Percentiles rank a stretch among this genome's conserved stretches.
phyloP scores from a whole-genome alignment of 306 rosid species.

The Leucaena leucocephala region DNA sequence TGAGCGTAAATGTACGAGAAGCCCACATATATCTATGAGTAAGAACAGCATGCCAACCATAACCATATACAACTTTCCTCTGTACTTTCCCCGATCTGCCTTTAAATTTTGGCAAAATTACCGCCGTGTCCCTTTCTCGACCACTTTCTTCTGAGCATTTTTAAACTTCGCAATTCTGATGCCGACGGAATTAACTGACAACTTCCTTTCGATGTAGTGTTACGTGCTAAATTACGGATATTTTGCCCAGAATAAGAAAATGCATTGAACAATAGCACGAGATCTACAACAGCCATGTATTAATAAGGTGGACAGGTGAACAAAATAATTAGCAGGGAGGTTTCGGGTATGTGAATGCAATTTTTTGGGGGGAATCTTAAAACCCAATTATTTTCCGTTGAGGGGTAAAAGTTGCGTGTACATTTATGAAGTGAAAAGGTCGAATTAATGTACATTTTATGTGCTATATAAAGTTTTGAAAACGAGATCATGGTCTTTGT shows the following conservation, averaged over 20 bases:
- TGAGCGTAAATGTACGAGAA: slow-evolving; percentile 45
- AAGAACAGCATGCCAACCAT: slow-evolving; percentile 39
- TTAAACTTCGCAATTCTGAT: not conserved
- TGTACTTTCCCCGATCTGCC: not conserved
- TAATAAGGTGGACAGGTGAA: not conserved
- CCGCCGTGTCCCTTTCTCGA: not conserved
- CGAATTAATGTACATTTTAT: not conserved
- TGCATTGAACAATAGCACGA: not conserved
- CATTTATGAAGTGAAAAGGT: not conserved
- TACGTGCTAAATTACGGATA: not conserved
- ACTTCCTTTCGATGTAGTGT: not conserved
- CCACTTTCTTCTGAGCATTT: not conserved
- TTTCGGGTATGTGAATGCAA: not conserved
- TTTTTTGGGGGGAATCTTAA: not conserved
- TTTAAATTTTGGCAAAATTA: not conserved
- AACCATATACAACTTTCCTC: not conserved
- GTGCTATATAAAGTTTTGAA: not conserved
- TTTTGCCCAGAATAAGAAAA: too few species aligned
- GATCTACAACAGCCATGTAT: not conserved
- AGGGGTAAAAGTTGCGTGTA: not conserved
- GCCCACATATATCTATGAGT: slow-evolving; percentile 19
- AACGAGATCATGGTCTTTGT: not conserved
- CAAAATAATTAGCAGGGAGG: not conserved
- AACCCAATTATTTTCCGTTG: not conserved
- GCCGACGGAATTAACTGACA: not conserved